A percentile compares a stretch with the other conserved stretches of the same genome.
Conservation (phyloP, 1,139 yeast species). For the Saccharomyces hybrid region DNA sequence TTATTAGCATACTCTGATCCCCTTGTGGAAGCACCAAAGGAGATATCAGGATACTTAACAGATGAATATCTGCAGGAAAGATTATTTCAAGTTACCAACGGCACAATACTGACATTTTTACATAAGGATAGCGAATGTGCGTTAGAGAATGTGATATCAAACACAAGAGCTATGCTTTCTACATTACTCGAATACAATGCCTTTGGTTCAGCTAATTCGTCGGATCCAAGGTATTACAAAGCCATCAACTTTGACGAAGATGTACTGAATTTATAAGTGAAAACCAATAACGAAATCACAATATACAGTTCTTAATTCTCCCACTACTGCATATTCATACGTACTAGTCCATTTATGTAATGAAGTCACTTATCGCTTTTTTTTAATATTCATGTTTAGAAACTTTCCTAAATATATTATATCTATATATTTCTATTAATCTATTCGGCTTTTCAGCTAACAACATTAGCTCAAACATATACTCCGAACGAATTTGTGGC, state of each 20-base stretch:
- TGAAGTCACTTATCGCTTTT: too few species aligned
- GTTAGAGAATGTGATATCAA: slow-evolving; percentile 25
- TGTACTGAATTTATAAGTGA: slow-evolving; percentile 19
- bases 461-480: slow-evolving; percentile 15
- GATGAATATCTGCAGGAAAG: slow-evolving; percentile 27
- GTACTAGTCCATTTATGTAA: too few species aligned
- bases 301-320: too few species aligned
- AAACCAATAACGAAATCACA: too few species aligned
- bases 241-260: slow-evolving; percentile 29
- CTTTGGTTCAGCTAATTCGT: slow-evolving; percentile 10
- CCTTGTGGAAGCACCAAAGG: slow-evolving; percentile 25
- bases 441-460: too few species aligned
- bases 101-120: slow-evolving; percentile 19
- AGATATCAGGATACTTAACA: slow-evolving; percentile 21
- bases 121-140: slow-evolving; percentile 26
- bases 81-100: slow-evolving; percentile 26
- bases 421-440: too few species aligned
- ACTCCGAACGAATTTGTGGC: slow-evolving; percentile 29
- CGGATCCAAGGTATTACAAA: slow-evolving; percentile 21
- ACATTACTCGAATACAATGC: slow-evolving; percentile 19
- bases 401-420: too few species aligned
- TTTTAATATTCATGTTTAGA: too few species aligned
- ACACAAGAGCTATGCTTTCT: slow-evolving; percentile 29
- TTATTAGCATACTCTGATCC: slow-evolving; percentile 50
- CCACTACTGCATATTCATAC: background rate